Evolutionary conservation across 192 early-diverging fungal species (phyloP), one percentile per base, ranked within the genome.

Genomic region (Paraglomus brasilianum): DNA sequence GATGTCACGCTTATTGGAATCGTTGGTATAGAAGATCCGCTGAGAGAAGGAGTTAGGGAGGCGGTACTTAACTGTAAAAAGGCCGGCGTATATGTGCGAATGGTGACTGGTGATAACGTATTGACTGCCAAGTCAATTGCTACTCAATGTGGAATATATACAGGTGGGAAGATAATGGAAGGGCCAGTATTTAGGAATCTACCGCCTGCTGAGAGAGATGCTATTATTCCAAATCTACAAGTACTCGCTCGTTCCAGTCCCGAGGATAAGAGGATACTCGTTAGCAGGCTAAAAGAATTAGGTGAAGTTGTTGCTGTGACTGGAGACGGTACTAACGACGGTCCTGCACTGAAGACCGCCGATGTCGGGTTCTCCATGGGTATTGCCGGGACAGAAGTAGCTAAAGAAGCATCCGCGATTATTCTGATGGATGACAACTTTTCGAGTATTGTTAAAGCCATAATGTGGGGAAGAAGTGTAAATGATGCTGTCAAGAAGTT

Each of bases 241-340:
- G 98, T 99, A 15, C 81, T 99, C 47, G 98, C 98, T 36, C 88
- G 98, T 42, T 91, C 88, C 17, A 93, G 90, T 73, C 97, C 97
- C 17, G 85, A 92, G 55, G 97, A 99, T 76, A 99, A 99, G 76
- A 93, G 92, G 74, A 92, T 97, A 69, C 81, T 99, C 17, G 96
- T 99, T 8, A 83, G 88, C 40, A 85, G 89, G 69, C 81, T 99
- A 65, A 93, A 92, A 74, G 82, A 88, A 45, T 81, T 96, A 47
- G 92, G 93, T 49, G 94, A 98, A 75, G 93, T 95, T 51, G 97
- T 99, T 5, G 94, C 97, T 0, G 96, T 99, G 0, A 99, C 96
- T 45, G 98, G 98, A 38, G 98, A 99, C 81, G 98, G 98, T 9
- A 98, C 98, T n/a, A 99, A 99, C 76, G 98, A 99, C 75, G 98